Evolutionary conservation across 306 rosid genomes (phyloP).

Genomic region (Hippophae rhamnoides): DNA sequence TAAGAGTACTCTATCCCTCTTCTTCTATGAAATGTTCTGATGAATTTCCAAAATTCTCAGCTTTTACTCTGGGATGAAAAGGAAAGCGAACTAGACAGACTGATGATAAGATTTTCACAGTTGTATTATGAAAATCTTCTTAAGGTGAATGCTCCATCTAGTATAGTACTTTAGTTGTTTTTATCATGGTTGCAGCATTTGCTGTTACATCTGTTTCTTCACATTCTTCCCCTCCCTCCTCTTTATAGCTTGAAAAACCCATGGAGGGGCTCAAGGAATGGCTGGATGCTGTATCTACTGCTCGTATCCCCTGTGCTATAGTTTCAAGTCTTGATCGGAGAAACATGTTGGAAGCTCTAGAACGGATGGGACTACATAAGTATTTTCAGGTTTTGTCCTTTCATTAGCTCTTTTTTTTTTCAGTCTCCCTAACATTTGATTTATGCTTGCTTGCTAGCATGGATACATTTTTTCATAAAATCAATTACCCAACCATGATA

Average conservation of each 20-base stretch:
- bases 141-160: slow-evolving; percentile 39
- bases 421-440: too few relatives aligned
- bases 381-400: too few relatives aligned
- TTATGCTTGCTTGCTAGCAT: too few relatives aligned
- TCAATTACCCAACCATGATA: too few relatives aligned
- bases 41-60: slow-evolving; percentile 38
- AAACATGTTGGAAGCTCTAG: slow-evolving; percentile 63
- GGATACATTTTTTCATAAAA: too few relatives aligned
- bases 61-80: slow-evolving; percentile 45
- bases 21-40: slow-evolving; percentile 6
- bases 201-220: slow-evolving; percentile 5
- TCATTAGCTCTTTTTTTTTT: too few relatives aligned
- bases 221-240: slow-evolving; percentile 2
- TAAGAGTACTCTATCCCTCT: neutral
- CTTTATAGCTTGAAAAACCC: slow-evolving; percentile 57
- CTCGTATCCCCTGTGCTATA: slow-evolving; percentile 53
- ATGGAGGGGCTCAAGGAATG: slow-evolving; percentile 79
- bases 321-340: slow-evolving; percentile 82
- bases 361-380: slow-evolving; percentile 27
- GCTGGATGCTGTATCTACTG: slow-evolving; percentile 84
- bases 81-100: slow-evolving; percentile 52
- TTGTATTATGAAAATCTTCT: slow-evolving; percentile 70
- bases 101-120: slow-evolving; percentile 71
- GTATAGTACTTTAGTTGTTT: slow-evolving; percentile 6
- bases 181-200: slow-evolving; percentile 11